A percentile compares a stretch with the other conserved stretches of the same genome.
These are phyloP conservation scores for Trematosphaeria pertusa DNA, from an alignment of 2,329 filamentous ascomycete species.

Conservation along the genomic window DNA sequence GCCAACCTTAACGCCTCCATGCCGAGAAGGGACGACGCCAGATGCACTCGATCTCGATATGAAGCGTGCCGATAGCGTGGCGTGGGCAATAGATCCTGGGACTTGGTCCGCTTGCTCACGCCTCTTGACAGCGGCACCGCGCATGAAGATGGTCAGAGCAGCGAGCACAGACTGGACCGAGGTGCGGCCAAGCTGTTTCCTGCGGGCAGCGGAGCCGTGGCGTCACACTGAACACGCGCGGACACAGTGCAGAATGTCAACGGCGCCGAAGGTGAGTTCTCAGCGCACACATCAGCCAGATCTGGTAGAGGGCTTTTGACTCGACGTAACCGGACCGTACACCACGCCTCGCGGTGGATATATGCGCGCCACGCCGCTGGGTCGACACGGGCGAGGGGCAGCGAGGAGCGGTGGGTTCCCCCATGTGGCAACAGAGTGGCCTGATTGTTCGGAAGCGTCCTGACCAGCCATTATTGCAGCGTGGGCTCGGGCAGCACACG, in stretches of 20 bases:
- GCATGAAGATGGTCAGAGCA: constrained; percentile 6
- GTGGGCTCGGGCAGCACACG: background rate
- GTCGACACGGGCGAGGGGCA: background rate
- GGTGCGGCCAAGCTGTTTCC: background rate
- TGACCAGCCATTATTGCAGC: background rate
- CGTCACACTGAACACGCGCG: constrained; percentile 9
- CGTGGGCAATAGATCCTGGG: constrained; percentile 11
- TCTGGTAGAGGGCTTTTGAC: constrained; percentile 16
- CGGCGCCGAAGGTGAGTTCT: background rate
- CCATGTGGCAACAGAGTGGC: constrained; percentile 21
- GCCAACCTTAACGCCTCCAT: background rate
- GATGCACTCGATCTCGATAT: constrained; percentile 16
- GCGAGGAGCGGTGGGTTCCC: constrained; percentile 5
- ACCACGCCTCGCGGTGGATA: constrained; percentile 1
- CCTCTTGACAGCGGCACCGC: constrained; percentile 16
- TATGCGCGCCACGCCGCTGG: constrained; percentile 13
- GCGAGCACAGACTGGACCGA: constrained; percentile 5
- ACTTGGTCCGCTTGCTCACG: constrained; percentile 12
- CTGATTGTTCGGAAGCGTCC: constrained; percentile 10
- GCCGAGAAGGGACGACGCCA: constrained; percentile 9
- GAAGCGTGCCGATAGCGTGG: constrained; percentile 17
- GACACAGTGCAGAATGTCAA: background rate
- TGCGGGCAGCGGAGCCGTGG: background rate
- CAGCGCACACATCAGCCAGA: background rate
- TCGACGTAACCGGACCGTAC: constrained; percentile 14